phyloP scores from a whole-genome alignment of 1,284 basidiomycete species.

The Sphagnurus paluster region DNA sequence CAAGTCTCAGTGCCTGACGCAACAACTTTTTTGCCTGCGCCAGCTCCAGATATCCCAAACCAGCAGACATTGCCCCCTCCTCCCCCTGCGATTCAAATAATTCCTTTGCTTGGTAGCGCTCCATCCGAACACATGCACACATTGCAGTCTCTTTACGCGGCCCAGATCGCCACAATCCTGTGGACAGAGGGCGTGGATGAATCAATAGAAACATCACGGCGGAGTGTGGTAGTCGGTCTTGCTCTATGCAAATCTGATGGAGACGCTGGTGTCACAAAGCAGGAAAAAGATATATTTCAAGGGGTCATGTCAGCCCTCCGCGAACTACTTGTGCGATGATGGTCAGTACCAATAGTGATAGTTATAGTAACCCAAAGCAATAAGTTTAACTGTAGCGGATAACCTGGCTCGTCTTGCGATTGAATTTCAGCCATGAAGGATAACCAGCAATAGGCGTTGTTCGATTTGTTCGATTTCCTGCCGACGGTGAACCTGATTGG shows the following conservation, averaged over 20 bases:
- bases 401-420: no score
- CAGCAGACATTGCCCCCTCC: slow-evolving; percentile 58
- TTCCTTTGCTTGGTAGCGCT: slow-evolving; percentile 74
- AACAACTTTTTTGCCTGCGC: slow-evolving; percentile 51
- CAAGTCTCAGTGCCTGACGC: slow-evolving; percentile 79
- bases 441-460: no score
- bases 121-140: slow-evolving; percentile 64
- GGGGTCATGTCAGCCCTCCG: slow-evolving; percentile 68
- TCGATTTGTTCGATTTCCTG: no score
- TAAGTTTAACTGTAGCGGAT: no score
- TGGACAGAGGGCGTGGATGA: slow-evolving; percentile 59
- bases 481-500: no score
- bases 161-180: slow-evolving; percentile 84
- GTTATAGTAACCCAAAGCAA: no score
- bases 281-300: slow-evolving; percentile 61
- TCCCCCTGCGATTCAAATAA: slow-evolving; percentile 72
- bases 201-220: slow-evolving; percentile 40
- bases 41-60: slow-evolving; percentile 37
- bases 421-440: no score
- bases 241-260: slow-evolving; percentile 49
- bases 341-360: neutral
- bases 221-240: slow-evolving; percentile 68
- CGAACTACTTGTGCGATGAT: slow-evolving; percentile 33
- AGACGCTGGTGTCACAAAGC: slow-evolving; percentile 32
- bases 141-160: slow-evolving; percentile 79